phyloP scores from a whole-genome alignment of 345 rosid species.

The Erysimum cheiranthoides region DNA sequence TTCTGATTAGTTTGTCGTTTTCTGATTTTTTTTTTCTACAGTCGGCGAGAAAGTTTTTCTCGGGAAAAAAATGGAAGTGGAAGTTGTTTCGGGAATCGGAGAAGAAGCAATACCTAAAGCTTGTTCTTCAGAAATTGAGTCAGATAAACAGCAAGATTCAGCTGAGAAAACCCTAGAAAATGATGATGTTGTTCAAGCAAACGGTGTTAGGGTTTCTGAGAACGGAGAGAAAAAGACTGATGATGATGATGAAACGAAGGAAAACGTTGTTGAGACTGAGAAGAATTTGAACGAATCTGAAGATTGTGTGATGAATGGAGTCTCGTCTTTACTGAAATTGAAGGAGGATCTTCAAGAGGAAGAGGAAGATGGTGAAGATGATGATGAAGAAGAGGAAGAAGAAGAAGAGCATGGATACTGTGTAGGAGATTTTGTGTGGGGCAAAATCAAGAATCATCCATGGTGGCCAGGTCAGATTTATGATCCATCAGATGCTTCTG shows the following conservation, averaged over 20 bases:
- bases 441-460: slow-evolving; percentile 87
- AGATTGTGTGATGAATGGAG: slow-evolving; percentile 75
- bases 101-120: slow-evolving; percentile 31
- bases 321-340: slow-evolving; percentile 68
- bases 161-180: slow-evolving; percentile 34
- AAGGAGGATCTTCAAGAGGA: slow-evolving; percentile 44
- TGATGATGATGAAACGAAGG: slow-evolving; percentile 13
- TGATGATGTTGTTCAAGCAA: slow-evolving; percentile 40
- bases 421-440: slow-evolving; percentile 95
- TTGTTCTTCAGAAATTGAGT: slow-evolving; percentile 21
- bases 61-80: slow-evolving; percentile 43
- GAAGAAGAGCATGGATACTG: slow-evolving; percentile 54
- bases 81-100: slow-evolving; percentile 35
- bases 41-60: slow-evolving; percentile 5
- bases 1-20: slow-evolving; percentile 35
- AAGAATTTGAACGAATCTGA: slow-evolving; percentile 38
- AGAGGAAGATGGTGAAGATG: background rate
- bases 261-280: background rate
- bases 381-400: slow-evolving; percentile 43
- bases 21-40: slow-evolving; percentile 12
- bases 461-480: slow-evolving; percentile 99
- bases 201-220: slow-evolving; percentile 54
- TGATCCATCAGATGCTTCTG: slow-evolving; percentile 76
- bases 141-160: slow-evolving; percentile 25
- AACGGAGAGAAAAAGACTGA: slow-evolving; percentile 45